A percentile compares a stretch with the other conserved stretches of the same genome.
phyloP scores from a whole-genome alignment of 495 filamentous ascomycete genomes.

The Penicillium argentinense region DNA sequence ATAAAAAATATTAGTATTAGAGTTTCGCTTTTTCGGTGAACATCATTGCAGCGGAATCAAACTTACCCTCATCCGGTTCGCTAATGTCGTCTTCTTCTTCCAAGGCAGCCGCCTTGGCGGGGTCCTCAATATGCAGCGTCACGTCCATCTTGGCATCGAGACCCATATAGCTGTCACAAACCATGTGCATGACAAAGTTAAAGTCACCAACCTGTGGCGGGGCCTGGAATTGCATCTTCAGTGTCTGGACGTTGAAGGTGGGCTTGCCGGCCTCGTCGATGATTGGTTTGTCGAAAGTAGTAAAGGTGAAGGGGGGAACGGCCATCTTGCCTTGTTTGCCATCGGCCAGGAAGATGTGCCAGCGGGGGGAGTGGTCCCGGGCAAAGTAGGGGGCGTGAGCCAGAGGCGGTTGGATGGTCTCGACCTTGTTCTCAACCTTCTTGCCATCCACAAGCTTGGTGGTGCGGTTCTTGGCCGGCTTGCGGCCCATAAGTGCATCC shows the following conservation, averaged over 20 bases:
- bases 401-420: slow-evolving; percentile 74
- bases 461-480: slow-evolving; percentile 56
- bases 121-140: slow-evolving; percentile 84
- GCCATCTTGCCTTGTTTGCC: slow-evolving; percentile 91
- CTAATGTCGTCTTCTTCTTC: slow-evolving; percentile 85
- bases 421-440: slow-evolving; percentile 43
- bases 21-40: not conserved
- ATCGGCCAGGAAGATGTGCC: slow-evolving; percentile 93
- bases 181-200: slow-evolving; percentile 84
- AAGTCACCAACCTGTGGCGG: slow-evolving; percentile 91
- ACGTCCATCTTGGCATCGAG: slow-evolving; percentile 89
- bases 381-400: slow-evolving; percentile 87
- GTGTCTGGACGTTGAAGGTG: slow-evolving; percentile 88
- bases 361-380: slow-evolving; percentile 82
- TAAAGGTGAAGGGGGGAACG: slow-evolving; percentile 90
- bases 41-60: not conserved
- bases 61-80: slow-evolving; percentile 94
- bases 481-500: slow-evolving; percentile 81
- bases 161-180: slow-evolving; percentile 93
- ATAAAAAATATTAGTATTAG: slow-evolving; percentile 30
- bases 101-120: slow-evolving; percentile 76
- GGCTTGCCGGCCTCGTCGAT: slow-evolving; percentile 71
- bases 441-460: slow-evolving; percentile 60
- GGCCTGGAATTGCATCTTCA: slow-evolving; percentile 97
- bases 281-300: slow-evolving; percentile 82